Evolutionary conservation across 176 grass and related monocot species (phyloP).

Genomic region (Bothriochloa decipiens): DNA sequence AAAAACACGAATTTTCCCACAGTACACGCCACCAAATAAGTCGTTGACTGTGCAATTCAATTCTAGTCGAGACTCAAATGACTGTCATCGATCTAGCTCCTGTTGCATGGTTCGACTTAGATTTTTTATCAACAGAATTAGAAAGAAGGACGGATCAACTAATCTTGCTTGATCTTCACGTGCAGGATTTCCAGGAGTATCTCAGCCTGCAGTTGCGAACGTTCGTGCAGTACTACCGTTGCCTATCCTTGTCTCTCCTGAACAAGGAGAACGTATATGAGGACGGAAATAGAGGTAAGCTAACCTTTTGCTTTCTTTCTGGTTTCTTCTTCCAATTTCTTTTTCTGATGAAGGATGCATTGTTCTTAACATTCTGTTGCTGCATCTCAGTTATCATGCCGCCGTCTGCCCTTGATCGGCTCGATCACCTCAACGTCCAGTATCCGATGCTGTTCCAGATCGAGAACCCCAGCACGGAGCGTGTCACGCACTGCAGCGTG

Average conservation of each 20-base stretch:
- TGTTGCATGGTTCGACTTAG: background rate
- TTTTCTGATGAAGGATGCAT: too few species aligned
- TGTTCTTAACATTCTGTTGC: background rate
- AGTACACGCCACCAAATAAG: too few species aligned
- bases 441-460: constrained; percentile 73
- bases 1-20: background rate
- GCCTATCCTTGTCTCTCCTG: background rate
- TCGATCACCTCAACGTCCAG: constrained; percentile 39
- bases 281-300: constrained; percentile 21
- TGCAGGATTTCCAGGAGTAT: constrained; percentile 43
- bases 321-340: too few species aligned
- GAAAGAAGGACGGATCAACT: background rate
- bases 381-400: constrained; percentile 64
- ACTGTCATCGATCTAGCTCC: background rate
- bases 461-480: constrained; percentile 41
- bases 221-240: constrained; percentile 43
- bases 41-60: too few species aligned
- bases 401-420: constrained; percentile 67
- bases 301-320: background rate
- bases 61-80: background rate
- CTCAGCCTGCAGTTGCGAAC: background rate
- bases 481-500: constrained; percentile 63
- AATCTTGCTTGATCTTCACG: background rate
- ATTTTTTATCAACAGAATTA: background rate
- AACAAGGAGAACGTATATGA: background rate